Base-by-base conservation (phyloP, 2,329 filamentous ascomycete species). In the Tolypocladium paradoxum region DNA sequence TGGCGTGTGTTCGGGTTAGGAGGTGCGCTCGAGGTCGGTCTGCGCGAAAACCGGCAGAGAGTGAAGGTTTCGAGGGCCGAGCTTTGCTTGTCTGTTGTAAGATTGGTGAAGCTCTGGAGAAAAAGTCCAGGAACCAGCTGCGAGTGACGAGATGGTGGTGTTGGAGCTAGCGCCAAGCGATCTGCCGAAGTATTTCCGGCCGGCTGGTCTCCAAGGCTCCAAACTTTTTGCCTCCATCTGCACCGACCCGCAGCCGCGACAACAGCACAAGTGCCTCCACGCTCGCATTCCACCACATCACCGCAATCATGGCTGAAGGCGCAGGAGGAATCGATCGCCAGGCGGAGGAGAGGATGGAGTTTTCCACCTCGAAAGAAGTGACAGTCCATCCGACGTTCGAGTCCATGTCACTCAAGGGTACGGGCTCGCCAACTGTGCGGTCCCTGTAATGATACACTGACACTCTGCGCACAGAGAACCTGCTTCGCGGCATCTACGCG, bases 321-420 rank as follows among this genome's bases (percentile, higher is more conserved):
- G 86, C 68, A 55, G 75, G 74, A 60, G 80, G 79, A 58, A 84
- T 97, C 68, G 92, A 99, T 73, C 87, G 89, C 74, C 91, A 91
- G 75, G 84, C 85, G 59, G 93, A 97, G 71, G 91, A 96, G 78
- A 85, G 89, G 72, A 95, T 97, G 85, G 92, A 97, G 77, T 97
- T 99, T 72, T 87, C 87, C 60, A 99, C 93, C 70, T 96, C 92
- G 58, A 96, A 96, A 75, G 93, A 97, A 79, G 92, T 97, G 56
- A 93, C 88, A 2, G 93, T 93, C 54, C 90, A 92, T 64, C 90
- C 91, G 47, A 96, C 91, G 52, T 93, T 95, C 68, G 88, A 95
- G 76, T 87, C 89, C 56, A 95, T 97, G 92, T 91, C 95, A 62
- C 71, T 99, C 69, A 99, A 99, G 75, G 82, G 82, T 82, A 69